Evolutionary conservation across 352 stramenopile genomes (phyloP), one percentile per base, ranked within the genome.

Genomic region (Elongisporangium senticosum): DNA sequence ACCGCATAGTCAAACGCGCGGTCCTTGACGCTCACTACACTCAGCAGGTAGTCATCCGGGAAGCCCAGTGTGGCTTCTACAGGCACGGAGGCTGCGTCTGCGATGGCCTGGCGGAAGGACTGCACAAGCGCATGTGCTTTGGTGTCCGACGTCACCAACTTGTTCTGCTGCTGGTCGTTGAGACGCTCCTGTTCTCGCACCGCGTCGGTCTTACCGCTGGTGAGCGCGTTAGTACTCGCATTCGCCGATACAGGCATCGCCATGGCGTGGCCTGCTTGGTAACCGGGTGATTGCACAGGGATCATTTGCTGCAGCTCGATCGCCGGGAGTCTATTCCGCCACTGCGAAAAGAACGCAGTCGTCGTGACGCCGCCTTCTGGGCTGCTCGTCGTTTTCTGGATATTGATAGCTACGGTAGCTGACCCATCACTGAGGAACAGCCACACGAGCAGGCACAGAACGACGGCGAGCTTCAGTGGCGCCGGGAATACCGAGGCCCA

Each of bases 11-110:
- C 63, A 55, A 86, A 85, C 24, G 76, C 62, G 23, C 79, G 79
- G 48, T 83, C 80, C 59, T 80, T 79, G n/a, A 87, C 79, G 5
- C 48, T 71, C 50, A 89, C 56, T 7, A 89, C 79, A 56, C 74
- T 86, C 55, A 70, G 72, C 5, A 89, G 63, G 33, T 89, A 89
- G 20, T 81, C 75, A 50, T 86, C 71, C 28, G 70, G 68, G 61
- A 83, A 86, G 47, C 83, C 76, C 43, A 62, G 57, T 17, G 76
- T 84, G 21, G 60, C 58, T 7, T 78, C 69, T 4, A 77, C 60
- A 17, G 67, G 51, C 7, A 82, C 58, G 4, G 22, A 21, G 17
- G 74, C 74, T 48, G 74, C 68, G 37, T 82, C 69, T 0, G 74
- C 71, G 52, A 86, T 83, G 19, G 71, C 71, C 21, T 73, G 55